Percentiles rank a stretch among this genome's conserved stretches.
Evolutionary conservation across 441 rosid genomes (phyloP).

Genomic region (Syzygium syzygioides): DNA sequence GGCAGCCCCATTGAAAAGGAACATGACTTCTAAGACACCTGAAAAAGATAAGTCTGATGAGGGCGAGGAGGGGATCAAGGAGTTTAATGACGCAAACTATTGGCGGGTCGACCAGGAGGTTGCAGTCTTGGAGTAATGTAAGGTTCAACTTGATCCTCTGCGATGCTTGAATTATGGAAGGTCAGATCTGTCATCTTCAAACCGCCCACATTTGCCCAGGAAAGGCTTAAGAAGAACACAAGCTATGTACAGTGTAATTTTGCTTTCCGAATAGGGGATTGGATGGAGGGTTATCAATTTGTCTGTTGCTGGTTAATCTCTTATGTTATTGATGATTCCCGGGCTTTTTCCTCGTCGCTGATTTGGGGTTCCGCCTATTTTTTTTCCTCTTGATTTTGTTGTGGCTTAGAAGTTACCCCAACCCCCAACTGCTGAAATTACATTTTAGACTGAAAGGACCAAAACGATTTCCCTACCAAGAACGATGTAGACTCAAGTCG

Average conservation of each 20-base stretch:
- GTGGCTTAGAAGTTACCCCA: background rate
- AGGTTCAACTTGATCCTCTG: background rate
- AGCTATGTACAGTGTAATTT: constrained; percentile 55
- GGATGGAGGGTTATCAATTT: constrained; percentile 29
- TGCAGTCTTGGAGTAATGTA: constrained; percentile 57
- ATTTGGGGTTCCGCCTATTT: background rate
- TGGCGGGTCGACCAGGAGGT: constrained; percentile 96
- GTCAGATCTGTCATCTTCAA: constrained; percentile 9
- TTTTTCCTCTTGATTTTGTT: background rate
- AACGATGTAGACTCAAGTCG: background rate
- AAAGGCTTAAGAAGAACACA: constrained; percentile 11
- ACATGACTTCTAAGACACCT: constrained; percentile 26
- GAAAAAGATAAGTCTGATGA: constrained; percentile 54
- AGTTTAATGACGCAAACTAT: constrained; percentile 84
- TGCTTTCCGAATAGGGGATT: constrained; percentile 31
- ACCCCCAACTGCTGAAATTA: background rate
- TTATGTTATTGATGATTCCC: constrained; percentile 29
- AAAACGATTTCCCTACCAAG: background rate
- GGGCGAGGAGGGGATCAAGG: constrained; percentile 52
- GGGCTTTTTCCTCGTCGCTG: constrained; percentile 8
- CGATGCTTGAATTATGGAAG: background rate
- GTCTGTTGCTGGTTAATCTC: constrained; percentile 20
- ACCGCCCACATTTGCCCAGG: constrained; percentile 23
- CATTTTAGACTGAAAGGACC: background rate
- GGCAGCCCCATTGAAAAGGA: constrained; percentile 82